Percentiles rank a stretch among this genome's conserved stretches.
Conservation (phyloP, 352 stramenopile genomes). For the Phytophthora nicotianae region DNA sequence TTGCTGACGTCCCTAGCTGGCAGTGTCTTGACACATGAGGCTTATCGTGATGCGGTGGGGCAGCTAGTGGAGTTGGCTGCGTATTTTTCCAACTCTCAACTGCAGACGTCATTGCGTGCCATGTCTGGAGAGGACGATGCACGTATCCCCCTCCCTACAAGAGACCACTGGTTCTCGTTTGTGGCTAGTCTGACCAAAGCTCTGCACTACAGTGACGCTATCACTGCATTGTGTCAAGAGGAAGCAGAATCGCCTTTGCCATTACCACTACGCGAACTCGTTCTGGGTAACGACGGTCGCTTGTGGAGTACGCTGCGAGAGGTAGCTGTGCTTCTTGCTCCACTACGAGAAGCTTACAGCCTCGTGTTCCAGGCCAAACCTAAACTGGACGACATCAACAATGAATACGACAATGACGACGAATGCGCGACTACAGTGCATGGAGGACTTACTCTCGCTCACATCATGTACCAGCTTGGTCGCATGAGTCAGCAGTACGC, state of each 20-base stretch:
- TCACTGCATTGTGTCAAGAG: conserved; percentile 55
- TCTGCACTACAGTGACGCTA: conserved; percentile 57
- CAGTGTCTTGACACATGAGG: conserved; percentile 57
- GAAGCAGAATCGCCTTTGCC: conserved; percentile 28
- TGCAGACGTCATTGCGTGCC: conserved; percentile 43
- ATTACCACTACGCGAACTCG: conserved; percentile 57
- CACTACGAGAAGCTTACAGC: conserved; percentile 64
- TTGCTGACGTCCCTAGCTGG: conserved; percentile 62
- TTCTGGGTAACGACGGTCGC: conserved; percentile 50
- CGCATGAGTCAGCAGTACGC: conserved; percentile 78
- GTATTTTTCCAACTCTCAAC: conserved; percentile 60
- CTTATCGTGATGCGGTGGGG: conserved; percentile 52
- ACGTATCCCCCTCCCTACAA: conserved; percentile 58
- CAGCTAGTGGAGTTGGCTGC: conserved; percentile 67
- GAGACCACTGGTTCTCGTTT: conserved; percentile 70
- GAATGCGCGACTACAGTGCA: conserved; percentile 38
- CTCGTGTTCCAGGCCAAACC: conserved; percentile 53
- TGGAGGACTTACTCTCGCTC: conserved; percentile 62
- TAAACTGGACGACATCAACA: conserved; percentile 16
- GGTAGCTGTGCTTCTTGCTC: conserved; percentile 51
- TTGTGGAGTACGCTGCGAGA: conserved; percentile 54
- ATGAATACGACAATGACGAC: conserved; percentile 32
- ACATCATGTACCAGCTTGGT: conserved; percentile 81
- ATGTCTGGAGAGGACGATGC: conserved; percentile 50
- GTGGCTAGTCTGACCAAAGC: conserved; percentile 54